Evolutionary conservation across 108 stramenopile genomes (phyloP).

Genomic region (Cylindrotheca closterium): DNA sequence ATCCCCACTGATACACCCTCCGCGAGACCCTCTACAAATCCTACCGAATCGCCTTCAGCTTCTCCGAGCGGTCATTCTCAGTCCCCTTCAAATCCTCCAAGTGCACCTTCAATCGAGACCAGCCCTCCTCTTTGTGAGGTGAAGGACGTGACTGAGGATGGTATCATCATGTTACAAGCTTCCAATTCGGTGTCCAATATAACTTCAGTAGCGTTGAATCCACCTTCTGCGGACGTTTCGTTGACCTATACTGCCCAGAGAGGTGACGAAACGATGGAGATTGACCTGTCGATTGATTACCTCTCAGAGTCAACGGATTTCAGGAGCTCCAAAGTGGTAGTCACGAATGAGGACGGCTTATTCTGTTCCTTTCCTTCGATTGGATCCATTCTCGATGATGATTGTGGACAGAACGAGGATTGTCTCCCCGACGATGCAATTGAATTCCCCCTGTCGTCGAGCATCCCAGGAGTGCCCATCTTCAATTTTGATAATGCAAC

Average conservation of each 20-base stretch:
- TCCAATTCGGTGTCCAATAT: background rate
- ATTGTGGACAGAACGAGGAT: background rate
- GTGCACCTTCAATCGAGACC: background rate
- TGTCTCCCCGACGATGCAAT: background rate
- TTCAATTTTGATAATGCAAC: background rate
- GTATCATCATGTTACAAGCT: background rate
- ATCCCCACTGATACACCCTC: background rate
- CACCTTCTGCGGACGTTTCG: background rate
- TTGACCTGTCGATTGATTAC: background rate
- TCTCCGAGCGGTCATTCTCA: too few species aligned
- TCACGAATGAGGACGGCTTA: background rate
- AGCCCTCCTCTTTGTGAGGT: background rate
- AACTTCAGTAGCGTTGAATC: background rate
- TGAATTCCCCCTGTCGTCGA: background rate
- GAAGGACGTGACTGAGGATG: background rate
- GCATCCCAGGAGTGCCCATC: background rate
- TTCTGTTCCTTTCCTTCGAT: background rate
- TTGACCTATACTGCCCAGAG: background rate
- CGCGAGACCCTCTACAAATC: background rate
- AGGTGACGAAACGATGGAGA: background rate
- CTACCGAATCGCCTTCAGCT: background rate
- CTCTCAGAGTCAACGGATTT: slow-evolving; percentile 1
- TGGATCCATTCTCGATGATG: background rate
- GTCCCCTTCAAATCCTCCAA: background rate
- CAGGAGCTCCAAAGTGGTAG: background rate